Conservation (phyloP, 2,329 filamentous ascomycete genomes). For the Arthrobotrys musiformis region DNA sequence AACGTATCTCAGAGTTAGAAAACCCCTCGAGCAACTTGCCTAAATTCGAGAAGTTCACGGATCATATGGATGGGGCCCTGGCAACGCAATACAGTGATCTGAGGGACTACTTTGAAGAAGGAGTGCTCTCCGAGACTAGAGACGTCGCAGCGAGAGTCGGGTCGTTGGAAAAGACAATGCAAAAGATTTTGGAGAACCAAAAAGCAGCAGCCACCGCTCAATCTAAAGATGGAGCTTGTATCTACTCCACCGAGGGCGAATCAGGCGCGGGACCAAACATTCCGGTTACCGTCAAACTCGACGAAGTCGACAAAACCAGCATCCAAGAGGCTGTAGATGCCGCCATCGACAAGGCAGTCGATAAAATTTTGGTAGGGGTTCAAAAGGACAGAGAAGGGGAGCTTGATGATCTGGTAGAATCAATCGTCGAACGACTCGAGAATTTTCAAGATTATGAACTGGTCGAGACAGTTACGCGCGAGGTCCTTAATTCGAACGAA, state of each 20-base stretch:
- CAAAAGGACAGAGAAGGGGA: not conserved
- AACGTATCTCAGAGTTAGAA: not conserved
- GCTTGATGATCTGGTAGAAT: not conserved
- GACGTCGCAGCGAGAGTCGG: conserved; percentile 6
- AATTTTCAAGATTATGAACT: not conserved
- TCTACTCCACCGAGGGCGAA: conserved; percentile 9
- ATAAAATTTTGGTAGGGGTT: not conserved
- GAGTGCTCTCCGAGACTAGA: not conserved
- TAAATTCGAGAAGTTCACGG: not conserved
- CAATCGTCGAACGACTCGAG: not conserved
- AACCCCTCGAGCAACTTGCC: not conserved
- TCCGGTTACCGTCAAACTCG: conserved; percentile 23
- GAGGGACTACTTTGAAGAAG: not conserved
- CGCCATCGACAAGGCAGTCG: not conserved
- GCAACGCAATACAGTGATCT: not conserved
- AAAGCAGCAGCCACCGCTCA: not conserved
- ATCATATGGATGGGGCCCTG: not conserved
- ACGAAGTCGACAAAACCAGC: conserved; percentile 15
- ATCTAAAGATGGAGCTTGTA: conserved; percentile 17
- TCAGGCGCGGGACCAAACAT: conserved; percentile 24
- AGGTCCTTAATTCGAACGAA: not conserved
- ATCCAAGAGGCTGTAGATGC: conserved; percentile 8
- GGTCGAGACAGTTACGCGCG: not conserved
- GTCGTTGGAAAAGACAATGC: conserved; percentile 11
- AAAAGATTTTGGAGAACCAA: conserved; percentile 38